Conservation (phyloP, 257 asterid species). For the Linderniella brevidens region DNA sequence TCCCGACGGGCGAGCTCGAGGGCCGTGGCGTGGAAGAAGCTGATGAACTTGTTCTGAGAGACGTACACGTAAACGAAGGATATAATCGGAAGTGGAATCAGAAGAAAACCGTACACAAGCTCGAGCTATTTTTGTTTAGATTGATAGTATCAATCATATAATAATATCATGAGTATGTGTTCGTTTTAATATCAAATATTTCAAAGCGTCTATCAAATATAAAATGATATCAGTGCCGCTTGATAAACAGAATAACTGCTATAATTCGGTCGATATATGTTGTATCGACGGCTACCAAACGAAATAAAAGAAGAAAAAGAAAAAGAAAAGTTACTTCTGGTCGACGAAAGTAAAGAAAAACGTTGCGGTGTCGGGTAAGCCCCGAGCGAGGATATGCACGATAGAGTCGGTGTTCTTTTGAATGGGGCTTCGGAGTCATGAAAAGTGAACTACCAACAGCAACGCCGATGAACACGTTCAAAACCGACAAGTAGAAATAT, state of each 20-base stretch:
- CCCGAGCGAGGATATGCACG: constrained; percentile 32
- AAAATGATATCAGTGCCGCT: too few relatives aligned
- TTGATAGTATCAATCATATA: too few relatives aligned
- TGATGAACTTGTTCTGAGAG: constrained; percentile 42
- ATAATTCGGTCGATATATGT: too few relatives aligned
- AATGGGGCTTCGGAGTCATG: constrained; percentile 25
- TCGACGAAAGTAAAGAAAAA: constrained; percentile 92
- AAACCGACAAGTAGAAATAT: constrained; percentile 62
- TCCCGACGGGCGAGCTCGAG: constrained; percentile 55
- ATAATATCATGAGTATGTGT: constrained; percentile 69
- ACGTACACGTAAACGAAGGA: constrained; percentile 29
- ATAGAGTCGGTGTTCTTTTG: constrained; percentile 29
- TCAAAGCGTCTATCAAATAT: too few relatives aligned
- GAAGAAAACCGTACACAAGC: constrained; percentile 28
- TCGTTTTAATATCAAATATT: too few relatives aligned
- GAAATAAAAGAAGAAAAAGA: background rate
- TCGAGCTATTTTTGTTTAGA: too few relatives aligned
- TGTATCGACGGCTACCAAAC: too few relatives aligned
- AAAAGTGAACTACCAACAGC: constrained; percentile 63
- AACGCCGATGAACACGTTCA: constrained; percentile 83
- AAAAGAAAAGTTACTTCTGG: constrained; percentile 42
- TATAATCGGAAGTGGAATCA: constrained; percentile 42
- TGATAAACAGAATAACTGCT: too few relatives aligned
- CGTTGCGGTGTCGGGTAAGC: constrained; percentile 91
- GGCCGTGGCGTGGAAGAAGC: constrained; percentile 43